Percentiles rank a stretch among this genome's conserved stretches.
These are phyloP conservation scores for Leucogyrophana mollusca DNA, from an alignment of 768 basidiomycete species.

Conservation along the genomic window DNA sequence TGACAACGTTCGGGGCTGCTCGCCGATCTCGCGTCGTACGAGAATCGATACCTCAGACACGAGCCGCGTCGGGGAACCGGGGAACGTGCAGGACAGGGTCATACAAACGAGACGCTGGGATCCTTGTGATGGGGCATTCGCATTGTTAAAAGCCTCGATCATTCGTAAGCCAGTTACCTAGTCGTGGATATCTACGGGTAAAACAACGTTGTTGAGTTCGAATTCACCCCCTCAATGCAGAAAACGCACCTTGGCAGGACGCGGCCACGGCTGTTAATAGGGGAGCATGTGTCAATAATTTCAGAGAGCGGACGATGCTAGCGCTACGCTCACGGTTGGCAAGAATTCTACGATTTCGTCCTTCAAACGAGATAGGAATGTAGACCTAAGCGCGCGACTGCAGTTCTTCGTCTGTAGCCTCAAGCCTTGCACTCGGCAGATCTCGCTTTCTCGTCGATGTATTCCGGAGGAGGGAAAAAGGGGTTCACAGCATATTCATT, in stretches of 20 bases:
- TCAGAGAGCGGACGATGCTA: neutral
- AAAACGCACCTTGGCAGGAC: constrained; percentile 28
- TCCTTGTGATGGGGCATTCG: no score
- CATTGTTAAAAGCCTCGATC: no score
- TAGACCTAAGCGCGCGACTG: neutral
- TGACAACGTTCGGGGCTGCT: no score
- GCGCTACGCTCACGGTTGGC: constrained; percentile 33
- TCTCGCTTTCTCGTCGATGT: constrained; percentile 54
- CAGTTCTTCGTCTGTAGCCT: neutral
- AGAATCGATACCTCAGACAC: no score
- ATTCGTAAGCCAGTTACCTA: no score
- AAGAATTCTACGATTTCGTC: constrained; percentile 28
- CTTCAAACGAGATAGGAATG: neutral
- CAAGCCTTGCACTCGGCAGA: constrained; percentile 10
- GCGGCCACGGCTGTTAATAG: constrained; percentile 30
- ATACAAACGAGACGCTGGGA: no score
- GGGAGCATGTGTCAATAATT: no score
- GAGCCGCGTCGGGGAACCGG: no score
- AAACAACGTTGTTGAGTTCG: neutral
- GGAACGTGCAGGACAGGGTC: no score
- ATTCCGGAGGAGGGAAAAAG: constrained; percentile 55
- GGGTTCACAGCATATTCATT: constrained; percentile 74
- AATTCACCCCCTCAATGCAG: neutral
- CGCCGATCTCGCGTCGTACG: no score
- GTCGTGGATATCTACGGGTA: constrained; percentile 32